A percentile compares a stretch with the other conserved stretches of the same genome.
Evolutionary conservation across 768 basidiomycete species (phyloP).

Genomic region (Pleurotus tuoliensis): DNA sequence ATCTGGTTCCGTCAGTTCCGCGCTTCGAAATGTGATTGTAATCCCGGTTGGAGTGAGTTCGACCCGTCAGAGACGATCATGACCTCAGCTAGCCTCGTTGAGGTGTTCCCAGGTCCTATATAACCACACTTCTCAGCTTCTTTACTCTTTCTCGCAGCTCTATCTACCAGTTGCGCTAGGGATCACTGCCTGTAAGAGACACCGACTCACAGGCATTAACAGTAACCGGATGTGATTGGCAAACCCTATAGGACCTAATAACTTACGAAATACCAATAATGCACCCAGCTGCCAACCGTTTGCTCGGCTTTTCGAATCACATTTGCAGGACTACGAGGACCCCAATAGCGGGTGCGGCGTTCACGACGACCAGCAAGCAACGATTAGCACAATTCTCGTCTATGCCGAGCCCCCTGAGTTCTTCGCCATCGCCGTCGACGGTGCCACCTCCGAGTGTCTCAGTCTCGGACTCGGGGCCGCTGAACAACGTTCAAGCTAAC

Average conservation of each 20-base stretch:
- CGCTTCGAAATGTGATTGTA: not conserved
- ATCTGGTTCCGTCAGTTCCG: not conserved
- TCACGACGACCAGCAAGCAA: constrained; percentile 5
- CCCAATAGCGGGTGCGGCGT: not conserved
- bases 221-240: constrained; percentile 6
- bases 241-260: not conserved
- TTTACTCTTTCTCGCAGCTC: not conserved
- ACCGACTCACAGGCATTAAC: not conserved
- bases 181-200: not conserved
- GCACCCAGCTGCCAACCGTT: constrained; percentile 6
- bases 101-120: no score
- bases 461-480: not conserved
- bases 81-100: no score
- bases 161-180: not conserved
- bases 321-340: constrained; percentile 1
- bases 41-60: not conserved
- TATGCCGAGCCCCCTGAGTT: not conserved
- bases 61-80: no score
- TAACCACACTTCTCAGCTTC: not conserved
- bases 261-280: not conserved
- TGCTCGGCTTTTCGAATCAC: constrained; percentile 11
- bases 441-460: not conserved
- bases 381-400: not conserved
- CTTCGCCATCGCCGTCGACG: constrained; percentile 2
- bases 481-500: constrained; percentile 4